Evolutionary conservation across 2,329 filamentous ascomycete species (phyloP), one percentile per base, ranked within the genome.

Genomic region (Triangularia verruculosa): DNA sequence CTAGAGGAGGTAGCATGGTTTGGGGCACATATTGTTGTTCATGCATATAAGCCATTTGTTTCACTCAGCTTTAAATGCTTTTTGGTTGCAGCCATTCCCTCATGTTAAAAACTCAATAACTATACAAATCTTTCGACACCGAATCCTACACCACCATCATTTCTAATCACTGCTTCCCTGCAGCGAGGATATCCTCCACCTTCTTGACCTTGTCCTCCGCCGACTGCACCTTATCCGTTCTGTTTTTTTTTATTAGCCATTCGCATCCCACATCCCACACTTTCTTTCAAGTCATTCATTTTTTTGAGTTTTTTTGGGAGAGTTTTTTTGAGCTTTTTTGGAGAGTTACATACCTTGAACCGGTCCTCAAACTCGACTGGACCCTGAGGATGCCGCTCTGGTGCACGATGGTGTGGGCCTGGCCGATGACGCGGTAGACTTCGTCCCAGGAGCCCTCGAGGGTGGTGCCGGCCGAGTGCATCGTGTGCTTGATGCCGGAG

Each of bases 381-480:
- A 98, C 90, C 61, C 95, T 82, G 65, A 90, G 82, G 32, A 92
- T 85, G n/a, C 92, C 92, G 65, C 86, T 84, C 65, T 86, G 78
- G 73, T 96, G 93, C 22, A 96, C 85, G 55, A 92, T 80, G 0
- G 84, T 83, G 78, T 96, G 93, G 3, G 91, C 91, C 78, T 94
- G 91, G n/a, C 93, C 93, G 69, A 96, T 90, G 27, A 93, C 83
- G 62, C 80, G 82, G 83, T 96, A 93, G 64, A 96, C 93, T 30
- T 90, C 86, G 68, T 96, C 91, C 94, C 95, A 98, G 47, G 87
- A 84, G 2, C 94, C 95, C 80, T 98, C 94, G 61, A 98, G 85
- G 0, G 94, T 98, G 0, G 94, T 97, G 12, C 94, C 95, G 1
- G 93, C 93, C 25, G 91, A 93, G 78, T 98, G 94, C 92, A 98